Evolutionary conservation across 139 green algal species (phyloP), one percentile per base, ranked within the genome.

Genomic region (Chlorella sp.): DNA sequence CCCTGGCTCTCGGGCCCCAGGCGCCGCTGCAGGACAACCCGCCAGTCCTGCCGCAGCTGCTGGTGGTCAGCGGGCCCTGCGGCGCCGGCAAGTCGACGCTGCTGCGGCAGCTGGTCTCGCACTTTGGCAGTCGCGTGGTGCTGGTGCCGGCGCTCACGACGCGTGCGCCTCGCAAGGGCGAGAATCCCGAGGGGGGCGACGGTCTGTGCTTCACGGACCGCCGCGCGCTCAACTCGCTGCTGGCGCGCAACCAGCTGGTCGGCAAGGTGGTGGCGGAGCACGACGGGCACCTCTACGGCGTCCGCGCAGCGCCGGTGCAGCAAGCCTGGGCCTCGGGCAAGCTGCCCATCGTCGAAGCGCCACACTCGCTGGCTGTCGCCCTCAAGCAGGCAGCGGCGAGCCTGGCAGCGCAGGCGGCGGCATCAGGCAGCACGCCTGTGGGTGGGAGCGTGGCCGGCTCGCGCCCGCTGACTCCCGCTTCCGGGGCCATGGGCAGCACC

Each of bases 301-400:
- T 81, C 26, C 24, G 51, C 14, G 24, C 70, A n/a, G 65, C 55
- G 14, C 63, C 70, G 3, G 42, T 86, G 31, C 27, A 83, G 49
- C 63, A 55, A 6, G 78, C 55, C 0, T 84, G 78, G 72, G 67
- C 60, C 0, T 66, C 67, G 2, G 76, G 76, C 33, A 77, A 74
- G 69, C 49, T 83, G 60, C 69, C 80, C 2, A 60, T 90, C 23
- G 27, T 88, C 35, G 82, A 88, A 61, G 85, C 49, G 4, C 77
- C 82, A 1, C 49, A 86, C 31, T 62, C 65, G 32, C 60, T 88
- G 26, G 82, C 71, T 4, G 3, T 62, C 24, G 77, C 77, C 26
- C 59, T 81, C 3, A 74, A 76, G 69, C 73, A 23, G 3, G 75
- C 70, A 67, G 55, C 63, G 63, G 3, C 51, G 22, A 20, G 14